These are phyloP conservation scores for Xylaria curta DNA, from an alignment of 495 filamentous ascomycete species.

Conservation along the genomic window DNA sequence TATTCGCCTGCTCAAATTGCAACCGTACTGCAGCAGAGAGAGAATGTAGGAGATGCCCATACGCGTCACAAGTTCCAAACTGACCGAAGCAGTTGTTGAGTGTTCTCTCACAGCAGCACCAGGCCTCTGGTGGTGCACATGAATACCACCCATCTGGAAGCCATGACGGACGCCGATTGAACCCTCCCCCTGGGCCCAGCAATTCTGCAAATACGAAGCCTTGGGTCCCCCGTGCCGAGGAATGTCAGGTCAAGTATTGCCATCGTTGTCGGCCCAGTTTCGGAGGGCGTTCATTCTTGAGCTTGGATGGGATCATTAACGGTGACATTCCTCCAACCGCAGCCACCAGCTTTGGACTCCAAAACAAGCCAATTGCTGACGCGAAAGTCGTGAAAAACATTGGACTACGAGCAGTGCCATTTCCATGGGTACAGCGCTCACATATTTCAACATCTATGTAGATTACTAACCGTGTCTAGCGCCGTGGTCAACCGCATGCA, in stretches of 20 bases:
- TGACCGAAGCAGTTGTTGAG: conserved; percentile 16
- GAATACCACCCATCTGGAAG: conserved; percentile 15
- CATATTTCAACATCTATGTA: not conserved
- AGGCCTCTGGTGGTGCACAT: conserved; percentile 10
- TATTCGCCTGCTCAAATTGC: conserved; percentile 51
- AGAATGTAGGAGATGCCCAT: conserved; percentile 37
- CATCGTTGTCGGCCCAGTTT: conserved; percentile 54
- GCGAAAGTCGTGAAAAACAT: conserved; percentile 41
- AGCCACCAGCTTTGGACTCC: conserved; percentile 53
- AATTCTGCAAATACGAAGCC: conserved; percentile 32
- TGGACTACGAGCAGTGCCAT: conserved; percentile 44
- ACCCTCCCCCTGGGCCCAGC: conserved; percentile 25
- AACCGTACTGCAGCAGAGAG: conserved; percentile 50
- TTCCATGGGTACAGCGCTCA: conserved; percentile 40
- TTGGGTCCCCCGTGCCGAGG: conserved; percentile 48
- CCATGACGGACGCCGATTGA: not conserved
- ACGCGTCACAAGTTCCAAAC: not conserved
- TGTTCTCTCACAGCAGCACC: conserved; percentile 8
- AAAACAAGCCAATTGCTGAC: conserved; percentile 41
- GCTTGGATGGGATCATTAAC: conserved; percentile 55
- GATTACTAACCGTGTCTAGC: conserved; percentile 9
- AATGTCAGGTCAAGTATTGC: conserved; percentile 62
- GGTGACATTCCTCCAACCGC: conserved; percentile 50
- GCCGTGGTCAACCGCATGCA: not conserved
- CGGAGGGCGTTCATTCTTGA: conserved; percentile 53